Base-by-base conservation (phyloP, 2,329 filamentous ascomycete species). In the Emmonsia crescens region DNA sequence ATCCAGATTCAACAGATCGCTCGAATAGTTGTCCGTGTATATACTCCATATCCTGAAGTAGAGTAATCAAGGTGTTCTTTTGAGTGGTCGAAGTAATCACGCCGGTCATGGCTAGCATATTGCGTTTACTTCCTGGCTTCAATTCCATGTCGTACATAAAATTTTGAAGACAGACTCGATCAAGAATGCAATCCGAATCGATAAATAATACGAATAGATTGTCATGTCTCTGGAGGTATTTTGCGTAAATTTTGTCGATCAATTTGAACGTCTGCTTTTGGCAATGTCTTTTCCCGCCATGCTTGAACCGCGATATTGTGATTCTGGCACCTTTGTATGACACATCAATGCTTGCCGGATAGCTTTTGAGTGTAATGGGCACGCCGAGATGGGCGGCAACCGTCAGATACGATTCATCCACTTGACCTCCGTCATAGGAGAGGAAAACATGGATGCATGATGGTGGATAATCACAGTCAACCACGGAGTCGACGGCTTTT, bases 131-230 rank as follows among this genome's bases (percentile, higher is more conserved):
- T 60, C 92, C 92, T 0, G 93, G 93, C 74, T 93, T 96, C 64
- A 97, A 80, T 75, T 97, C 91, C 94, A 97, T 97, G 73, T 97
- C 93, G 75, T 94, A 96, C 78, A 97, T 89, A 76, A 97, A 97
- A 74, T 96, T 97, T 73, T 96, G 93, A 63, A 97, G 84, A 73
- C 93, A 97, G 48, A 92, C 85, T 62, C 86, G 84, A 77, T 97
- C 93, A 57, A 97, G 80, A 64, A 96, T 94, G 75, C 94, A 97
- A 73, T 97, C 93, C 0, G 92, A 96, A 77, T 97, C 93, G 72
- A 97, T 96, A 76, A 97, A 97, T 12, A 97, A 83, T 60, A 97
- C 88, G 73, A 97, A 97, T 0, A 97, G 79, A 68, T 97, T 90
- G 75, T 97, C 93, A 71, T 96, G 90, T 56, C 85, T 82, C 75